These are phyloP conservation scores for Albophoma yamanashiensis DNA, from an alignment of 2,329 filamentous ascomycete species.

Conservation along the genomic window DNA sequence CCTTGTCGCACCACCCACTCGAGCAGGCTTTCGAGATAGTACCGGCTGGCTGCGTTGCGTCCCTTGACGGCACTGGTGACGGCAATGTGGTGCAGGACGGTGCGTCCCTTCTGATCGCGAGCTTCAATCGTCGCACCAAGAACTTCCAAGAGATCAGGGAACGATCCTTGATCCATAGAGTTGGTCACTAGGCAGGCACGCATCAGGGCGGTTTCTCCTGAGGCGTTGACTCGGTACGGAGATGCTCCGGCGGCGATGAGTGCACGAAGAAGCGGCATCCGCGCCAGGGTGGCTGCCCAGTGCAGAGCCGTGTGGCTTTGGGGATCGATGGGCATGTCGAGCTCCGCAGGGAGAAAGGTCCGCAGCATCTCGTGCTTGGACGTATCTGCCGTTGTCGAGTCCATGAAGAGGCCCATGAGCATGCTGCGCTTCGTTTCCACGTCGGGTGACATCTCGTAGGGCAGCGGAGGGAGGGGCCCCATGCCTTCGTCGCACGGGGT, in stretches of 20 bases:
- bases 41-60: constrained; percentile 80
- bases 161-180: constrained; percentile 82
- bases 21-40: constrained; percentile 88
- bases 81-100: constrained; percentile 91
- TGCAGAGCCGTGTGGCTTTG: constrained; percentile 86
- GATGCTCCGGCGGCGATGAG: constrained; percentile 78
- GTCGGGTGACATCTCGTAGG: constrained; percentile 48
- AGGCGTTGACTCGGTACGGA: constrained; percentile 77
- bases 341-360: constrained; percentile 64
- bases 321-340: constrained; percentile 86
- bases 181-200: constrained; percentile 89
- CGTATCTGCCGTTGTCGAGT: constrained; percentile 58
- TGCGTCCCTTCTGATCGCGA: constrained; percentile 78
- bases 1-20: constrained; percentile 91
- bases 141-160: constrained; percentile 81
- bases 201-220: constrained; percentile 87
- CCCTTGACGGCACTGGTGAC: constrained; percentile 94
- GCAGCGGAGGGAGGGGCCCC: constrained; percentile 54
- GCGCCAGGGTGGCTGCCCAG: constrained; percentile 89
- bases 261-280: constrained; percentile 69
- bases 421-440: constrained; percentile 72
- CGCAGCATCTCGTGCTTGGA: constrained; percentile 68
- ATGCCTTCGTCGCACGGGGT: constrained; percentile 37
- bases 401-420: constrained; percentile 74
- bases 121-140: constrained; percentile 85